Evolutionary conservation across 2,329 filamentous ascomycete species (phyloP), one percentile per base, ranked within the genome.

Genomic region (Alternaria viburni): DNA sequence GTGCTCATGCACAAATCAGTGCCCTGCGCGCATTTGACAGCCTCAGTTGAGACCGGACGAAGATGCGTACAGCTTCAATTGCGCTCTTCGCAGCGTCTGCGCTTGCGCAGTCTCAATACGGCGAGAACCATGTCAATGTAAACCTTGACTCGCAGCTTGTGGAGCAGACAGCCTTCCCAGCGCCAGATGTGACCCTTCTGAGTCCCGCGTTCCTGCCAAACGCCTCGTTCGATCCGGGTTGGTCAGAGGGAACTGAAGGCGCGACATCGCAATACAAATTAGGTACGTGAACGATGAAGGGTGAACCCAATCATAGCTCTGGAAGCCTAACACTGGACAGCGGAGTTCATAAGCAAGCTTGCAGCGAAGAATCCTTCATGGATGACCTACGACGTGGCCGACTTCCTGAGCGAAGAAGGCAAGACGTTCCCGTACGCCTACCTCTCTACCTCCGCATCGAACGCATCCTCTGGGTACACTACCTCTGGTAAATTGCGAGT

Each of bases 371-470:
- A 80, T 41, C 60, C 69, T 21, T 62, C 70, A 12, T 80, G 78
- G 78, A 72, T 76, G 60, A 71, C 67, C 6, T 77, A 76, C 54
- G 19, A 57, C 9, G 64, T 66, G 3, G 70, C 74, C 8, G 67
- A 73, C 3, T 79, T 77, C 50, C 36, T 71, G 6, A 76, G 74
- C 26, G 77, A 81, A 58, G 78, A 80, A 47, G 77, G 74, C 23
- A 69, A 71, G 7, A 60, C 67, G 6, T 76, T 80, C 56, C 74
- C 75, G 1, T 79, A 79, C 41, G 66, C 77, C 46, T 72, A 68
- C 46, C 74, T 78, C 5, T 72, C 72, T 3, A 71, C 44, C 26
- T 64, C 67, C 15, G 54, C 15, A 26, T 44, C 60, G 21, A 69
- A 70, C 25, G 25, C 57, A 10, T 59, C 68, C 2, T 19, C 64